Evolutionary conservation across 345 rosid species (phyloP), one percentile per base, ranked within the genome.

Genomic region (Eucalyptus sp.): DNA sequence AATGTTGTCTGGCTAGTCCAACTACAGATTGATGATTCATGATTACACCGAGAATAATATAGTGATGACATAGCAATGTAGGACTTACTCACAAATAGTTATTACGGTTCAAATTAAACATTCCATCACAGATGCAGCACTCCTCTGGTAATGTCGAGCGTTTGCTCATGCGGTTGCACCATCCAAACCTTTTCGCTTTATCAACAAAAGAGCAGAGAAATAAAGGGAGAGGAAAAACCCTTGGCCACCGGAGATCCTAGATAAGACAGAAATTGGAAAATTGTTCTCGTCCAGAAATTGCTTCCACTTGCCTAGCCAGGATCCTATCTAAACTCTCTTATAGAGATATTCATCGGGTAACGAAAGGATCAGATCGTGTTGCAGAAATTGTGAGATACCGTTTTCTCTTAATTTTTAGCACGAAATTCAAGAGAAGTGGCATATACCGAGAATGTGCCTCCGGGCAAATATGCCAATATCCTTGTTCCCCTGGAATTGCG

Each of bases 81-180:
- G 15, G n/a, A 3, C 8, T 25, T 60, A 5, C 1, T 60, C 16
- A 27, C 2, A 60, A 27, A 60, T 60, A 27, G 33, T 60, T 5
- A 11, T 27, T n/a, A 64, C 0, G 0, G 0, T 31, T 29, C 2
- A 64, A 64, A 64, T n/a, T 1, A 13, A n/a, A 64, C 37, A 64
- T 64, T n/a, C 18, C 5, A 7, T 64, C 3, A 0, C 18, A 13
- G 1, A n/a, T 64, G 66, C 1, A 2, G 7, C 14, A 60, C 15
- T 60, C n/a, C 15, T 60, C 0, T 24, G 29, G 62, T 56, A 56
- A 56, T 0, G 29, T 56, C 1, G 62, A 3, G 13, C 6, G 29
- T 56, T 56, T 56, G 3, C 3, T 24, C 0, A 24, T 9, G 62
- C 13, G 0, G 29, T 24, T 15, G 41, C 41, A 15, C 37, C 20